phyloP scores from a whole-genome alignment of 768 basidiomycete genomes.

The Mycena galericulata region DNA sequence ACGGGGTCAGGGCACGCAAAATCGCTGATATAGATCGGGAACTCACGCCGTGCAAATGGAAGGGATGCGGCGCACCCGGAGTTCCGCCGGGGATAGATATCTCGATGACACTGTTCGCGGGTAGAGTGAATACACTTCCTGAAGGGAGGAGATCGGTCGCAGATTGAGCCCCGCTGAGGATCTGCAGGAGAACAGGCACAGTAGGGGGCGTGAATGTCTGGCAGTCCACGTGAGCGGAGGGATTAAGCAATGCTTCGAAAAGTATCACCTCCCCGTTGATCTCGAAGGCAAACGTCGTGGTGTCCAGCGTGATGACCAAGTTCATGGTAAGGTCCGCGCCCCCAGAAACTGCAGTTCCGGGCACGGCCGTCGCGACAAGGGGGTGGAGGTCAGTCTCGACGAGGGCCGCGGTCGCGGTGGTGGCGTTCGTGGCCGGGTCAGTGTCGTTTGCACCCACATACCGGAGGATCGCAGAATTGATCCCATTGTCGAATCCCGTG shows the following conservation, averaged over 20 bases:
- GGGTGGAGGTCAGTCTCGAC: conserved; percentile 40
- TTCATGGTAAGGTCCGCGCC: neutral
- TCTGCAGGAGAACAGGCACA: conserved; percentile 61
- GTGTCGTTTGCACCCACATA: conserved; percentile 54
- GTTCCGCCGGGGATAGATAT: conserved; percentile 53
- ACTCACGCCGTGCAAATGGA: conserved; percentile 33
- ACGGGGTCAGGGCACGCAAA: neutral
- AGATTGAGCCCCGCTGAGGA: conserved; percentile 55
- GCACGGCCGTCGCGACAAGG: too few relatives aligned
- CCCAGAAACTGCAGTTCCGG: neutral
- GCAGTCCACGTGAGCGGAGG: too few relatives aligned
- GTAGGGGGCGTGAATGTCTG: conserved; percentile 47
- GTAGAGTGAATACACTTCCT: conserved; percentile 57
- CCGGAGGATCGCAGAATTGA: conserved; percentile 65
- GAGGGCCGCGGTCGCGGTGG: conserved; percentile 43
- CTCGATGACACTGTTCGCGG: conserved; percentile 58
- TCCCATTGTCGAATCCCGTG: conserved; percentile 48
- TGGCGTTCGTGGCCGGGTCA: conserved; percentile 39
- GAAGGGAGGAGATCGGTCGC: conserved; percentile 53
- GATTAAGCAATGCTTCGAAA: too few relatives aligned
- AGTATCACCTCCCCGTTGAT: neutral
- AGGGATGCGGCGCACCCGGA: conserved; percentile 30
- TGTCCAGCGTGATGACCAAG: neutral
- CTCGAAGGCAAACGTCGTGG: neutral
- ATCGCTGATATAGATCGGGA: neutral